These are phyloP conservation scores for Lentithecium fluviatile DNA, from an alignment of 495 filamentous ascomycete species.

Conservation along the genomic window DNA sequence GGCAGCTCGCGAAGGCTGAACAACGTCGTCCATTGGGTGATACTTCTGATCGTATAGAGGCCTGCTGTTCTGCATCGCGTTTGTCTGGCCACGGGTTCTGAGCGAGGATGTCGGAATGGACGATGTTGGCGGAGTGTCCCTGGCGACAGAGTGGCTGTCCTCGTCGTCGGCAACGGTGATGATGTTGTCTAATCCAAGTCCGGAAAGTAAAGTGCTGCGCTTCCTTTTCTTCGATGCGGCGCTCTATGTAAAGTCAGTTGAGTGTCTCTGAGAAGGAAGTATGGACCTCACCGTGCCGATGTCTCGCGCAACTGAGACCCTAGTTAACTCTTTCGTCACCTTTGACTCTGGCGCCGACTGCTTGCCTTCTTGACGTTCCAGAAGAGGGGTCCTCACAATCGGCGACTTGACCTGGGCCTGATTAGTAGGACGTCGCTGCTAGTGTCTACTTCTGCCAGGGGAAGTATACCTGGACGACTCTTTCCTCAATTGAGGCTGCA, in stretches of 20 bases:
- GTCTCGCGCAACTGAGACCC: no score
- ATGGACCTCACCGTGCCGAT: no score
- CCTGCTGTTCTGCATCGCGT: slow-evolving; percentile 1
- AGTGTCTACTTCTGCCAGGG: no score
- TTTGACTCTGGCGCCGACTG: no score
- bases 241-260: no score
- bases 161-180: slow-evolving; percentile 18
- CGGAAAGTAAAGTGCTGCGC: slow-evolving; percentile 5
- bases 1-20: slow-evolving; percentile 32
- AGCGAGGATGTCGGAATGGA: slow-evolving; percentile 6
- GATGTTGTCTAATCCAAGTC: slow-evolving; percentile 25
- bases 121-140: slow-evolving; percentile 4
- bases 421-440: neutral
- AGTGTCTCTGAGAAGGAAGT: no score
- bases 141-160: neutral
- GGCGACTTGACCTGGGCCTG: neutral
- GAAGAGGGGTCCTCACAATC: no score
- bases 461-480: no score
- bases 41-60: slow-evolving; percentile 39
- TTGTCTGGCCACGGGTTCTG: slow-evolving; percentile 11
- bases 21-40: slow-evolving; percentile 42
- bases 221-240: slow-evolving; percentile 1
- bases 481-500: no score
- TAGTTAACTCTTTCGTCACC: no score
- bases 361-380: no score